A percentile compares a stretch with the other conserved stretches of the same genome.
phyloP scores from a whole-genome alignment of 352 stramenopile genomes.

The Plasmopara muralis region DNA sequence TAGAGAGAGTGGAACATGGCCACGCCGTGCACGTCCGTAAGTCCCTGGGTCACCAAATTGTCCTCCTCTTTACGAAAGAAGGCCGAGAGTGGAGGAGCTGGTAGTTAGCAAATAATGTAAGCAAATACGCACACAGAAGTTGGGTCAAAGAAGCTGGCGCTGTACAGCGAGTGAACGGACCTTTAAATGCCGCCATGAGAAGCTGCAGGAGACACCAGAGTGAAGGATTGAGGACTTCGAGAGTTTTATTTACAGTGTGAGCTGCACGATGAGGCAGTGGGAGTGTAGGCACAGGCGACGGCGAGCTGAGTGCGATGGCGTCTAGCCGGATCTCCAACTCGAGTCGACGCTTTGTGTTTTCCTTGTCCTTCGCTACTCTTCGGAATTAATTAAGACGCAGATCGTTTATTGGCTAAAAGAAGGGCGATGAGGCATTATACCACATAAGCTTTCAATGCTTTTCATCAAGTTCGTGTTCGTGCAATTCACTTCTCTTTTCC shows the following conservation, averaged over 20 bases:
- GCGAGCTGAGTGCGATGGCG: slow-evolving; percentile 14
- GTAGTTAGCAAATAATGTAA: background rate
- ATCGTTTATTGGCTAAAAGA: slow-evolving; percentile 12
- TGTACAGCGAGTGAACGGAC: slow-evolving; percentile 18
- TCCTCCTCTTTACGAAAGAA: slow-evolving; percentile 87
- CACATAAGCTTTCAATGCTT: too few species aligned
- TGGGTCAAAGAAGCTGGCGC: slow-evolving; percentile 1
- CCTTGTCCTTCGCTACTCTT: slow-evolving; percentile 4
- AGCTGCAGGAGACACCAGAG: background rate
- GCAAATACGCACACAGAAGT: slow-evolving; percentile 4
- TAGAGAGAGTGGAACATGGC: slow-evolving; percentile 88
- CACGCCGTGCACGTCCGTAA: slow-evolving; percentile 70
- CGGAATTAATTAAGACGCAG: slow-evolving; percentile 9
- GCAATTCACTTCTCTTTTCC: too few species aligned
- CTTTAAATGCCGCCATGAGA: slow-evolving; percentile 69
- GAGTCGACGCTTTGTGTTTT: slow-evolving; percentile 14
- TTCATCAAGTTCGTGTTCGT: too few species aligned
- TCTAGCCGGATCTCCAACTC: slow-evolving; percentile 10
- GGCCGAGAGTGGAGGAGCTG: slow-evolving; percentile 77
- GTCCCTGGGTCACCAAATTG: slow-evolving; percentile 72
- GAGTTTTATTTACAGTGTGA: slow-evolving; percentile 11
- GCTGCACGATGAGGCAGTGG: slow-evolving; percentile 13
- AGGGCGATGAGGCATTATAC: too few species aligned
- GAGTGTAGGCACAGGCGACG: slow-evolving; percentile 8
- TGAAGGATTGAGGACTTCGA: slow-evolving; percentile 1